Base-by-base conservation (phyloP, 2,329 filamentous ascomycete genomes). In the Mycosphaerelloides madeirae region DNA sequence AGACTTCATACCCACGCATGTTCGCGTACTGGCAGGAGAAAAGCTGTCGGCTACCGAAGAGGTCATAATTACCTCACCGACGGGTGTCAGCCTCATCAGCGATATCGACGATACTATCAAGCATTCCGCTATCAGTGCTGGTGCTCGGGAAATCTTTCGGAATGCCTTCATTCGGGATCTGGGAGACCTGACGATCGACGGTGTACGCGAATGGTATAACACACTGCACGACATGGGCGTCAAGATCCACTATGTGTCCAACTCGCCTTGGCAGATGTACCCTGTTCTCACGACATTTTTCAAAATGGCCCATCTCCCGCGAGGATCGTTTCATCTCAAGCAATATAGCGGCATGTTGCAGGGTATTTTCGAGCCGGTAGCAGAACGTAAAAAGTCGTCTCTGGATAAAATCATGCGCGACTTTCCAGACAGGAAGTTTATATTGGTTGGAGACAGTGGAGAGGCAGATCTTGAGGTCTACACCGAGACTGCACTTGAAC, bases 71-170 rank as follows among this genome's bases (percentile, higher is more conserved):
- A 89, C 85, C 3, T 84, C 91, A 46, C 79, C 85, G 0, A 74
- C 72, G 16, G 93, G 93, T 31, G 79, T 98, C 50, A 97, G 90
- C 65, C 62, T 98, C 46, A 97, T 98, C 64, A 97, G 88, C 63
- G 93, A 98, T 63, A 93, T 98, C 52, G 93, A 98, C 61, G 93
- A 98, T 66, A 98, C 93, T 0, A 84, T 98, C 62, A 98, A 98
- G 65, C 85, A 89, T 58, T 96, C 93, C 15, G 94, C 90, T 44
- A 96, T 98, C 53, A 79, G 81, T 2, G 79, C 79, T 41, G 93
- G 94, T 6, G 85, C 91, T 1, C 83, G 89, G 47, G 93, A 97
- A 62, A 96, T 97, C 50, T 97, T 97, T 65, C 83, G 91, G 46
- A 97, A 96, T 64, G 93, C 89, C 0, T 98, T 98, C 62, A 84